These are phyloP conservation scores for Silene noctiflora DNA, from an alignment of 179 eudicot species.

Conservation along the genomic window DNA sequence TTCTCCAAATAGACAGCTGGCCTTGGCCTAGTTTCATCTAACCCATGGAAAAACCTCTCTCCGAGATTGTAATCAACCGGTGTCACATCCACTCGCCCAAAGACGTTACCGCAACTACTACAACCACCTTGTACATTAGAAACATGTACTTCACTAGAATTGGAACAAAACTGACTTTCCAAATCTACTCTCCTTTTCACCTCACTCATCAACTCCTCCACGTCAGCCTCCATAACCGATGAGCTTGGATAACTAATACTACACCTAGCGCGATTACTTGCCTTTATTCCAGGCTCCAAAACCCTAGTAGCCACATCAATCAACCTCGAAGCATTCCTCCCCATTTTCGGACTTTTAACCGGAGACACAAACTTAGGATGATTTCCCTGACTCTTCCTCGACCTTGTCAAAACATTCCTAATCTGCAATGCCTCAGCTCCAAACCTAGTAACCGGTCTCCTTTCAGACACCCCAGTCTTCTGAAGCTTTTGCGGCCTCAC, in stretches of 20 bases:
- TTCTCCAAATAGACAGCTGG: conserved; percentile 29
- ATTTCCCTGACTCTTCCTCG: conserved; percentile 53
- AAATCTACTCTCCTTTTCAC: conserved; percentile 22
- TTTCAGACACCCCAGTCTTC: conserved; percentile 59
- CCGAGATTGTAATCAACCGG: conserved; percentile 30
- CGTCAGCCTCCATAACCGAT: conserved; percentile 20
- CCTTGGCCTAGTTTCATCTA: conserved; percentile 35
- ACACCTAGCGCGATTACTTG: conserved; percentile 53
- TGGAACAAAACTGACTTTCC: conserved; percentile 23
- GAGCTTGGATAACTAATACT: conserved; percentile 56
- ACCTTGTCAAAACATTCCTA: conserved; percentile 62
- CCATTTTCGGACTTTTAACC: conserved; percentile 66
- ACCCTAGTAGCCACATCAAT: conserved; percentile 87
- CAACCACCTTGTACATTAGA: conserved; percentile 44
- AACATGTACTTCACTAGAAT: conserved; percentile 9
- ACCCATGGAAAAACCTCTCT: conserved; percentile 31
- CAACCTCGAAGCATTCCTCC: conserved; percentile 52
- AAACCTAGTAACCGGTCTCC: conserved; percentile 60
- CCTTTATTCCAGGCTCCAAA: conserved; percentile 82
- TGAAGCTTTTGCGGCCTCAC: conserved; percentile 82
- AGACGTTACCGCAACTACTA: conserved; percentile 57
- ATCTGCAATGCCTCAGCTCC: conserved; percentile 76
- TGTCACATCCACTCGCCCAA: conserved; percentile 39
- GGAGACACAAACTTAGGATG: conserved; percentile 62
- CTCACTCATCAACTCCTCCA: conserved; percentile 29